phyloP scores from a whole-genome alignment of 2,329 filamentous ascomycete species.

The Aspergillus melleus region DNA sequence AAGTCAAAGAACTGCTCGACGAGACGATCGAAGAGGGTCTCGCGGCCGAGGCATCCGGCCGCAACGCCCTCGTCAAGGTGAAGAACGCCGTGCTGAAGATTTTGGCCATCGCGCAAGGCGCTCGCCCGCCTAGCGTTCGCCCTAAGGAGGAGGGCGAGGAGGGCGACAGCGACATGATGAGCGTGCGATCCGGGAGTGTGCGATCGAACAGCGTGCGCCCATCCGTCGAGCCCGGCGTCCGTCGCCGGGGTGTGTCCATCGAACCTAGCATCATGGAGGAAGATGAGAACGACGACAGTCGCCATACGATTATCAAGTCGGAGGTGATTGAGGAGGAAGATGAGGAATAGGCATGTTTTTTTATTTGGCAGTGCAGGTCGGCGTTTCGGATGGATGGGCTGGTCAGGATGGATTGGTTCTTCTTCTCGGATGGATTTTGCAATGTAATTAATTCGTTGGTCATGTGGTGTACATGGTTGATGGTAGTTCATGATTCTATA shows the following conservation, averaged over 20 bases:
- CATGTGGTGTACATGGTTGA: neutral
- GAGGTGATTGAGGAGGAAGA: conserved; percentile 28
- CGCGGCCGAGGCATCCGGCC: conserved; percentile 43
- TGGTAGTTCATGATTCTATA: too few relatives aligned
- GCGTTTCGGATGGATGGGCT: conserved; percentile 10
- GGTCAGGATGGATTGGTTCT: neutral
- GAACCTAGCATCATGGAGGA: conserved; percentile 42
- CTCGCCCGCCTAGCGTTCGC: conserved; percentile 31
- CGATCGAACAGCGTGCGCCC: conserved; percentile 30
- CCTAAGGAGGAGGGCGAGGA: conserved; percentile 35
- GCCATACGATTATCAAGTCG: conserved; percentile 33
- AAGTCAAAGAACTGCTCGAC: conserved; percentile 58
- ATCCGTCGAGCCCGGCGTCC: conserved; percentile 28
- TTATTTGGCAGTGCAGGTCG: conserved; percentile 14
- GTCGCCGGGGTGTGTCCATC: conserved; percentile 27
- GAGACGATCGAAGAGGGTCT: conserved; percentile 54
- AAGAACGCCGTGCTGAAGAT: conserved; percentile 47
- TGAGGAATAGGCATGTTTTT: conserved; percentile 13
- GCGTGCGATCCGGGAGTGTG: conserved; percentile 32
- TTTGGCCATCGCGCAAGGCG: conserved; percentile 51
- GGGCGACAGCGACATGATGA: conserved; percentile 30
- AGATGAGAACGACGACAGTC: conserved; percentile 39
- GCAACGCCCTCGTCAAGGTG: conserved; percentile 48
- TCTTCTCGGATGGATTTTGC: neutral
- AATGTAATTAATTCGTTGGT: conserved; percentile 15